Conservation (phyloP, 371 early-diverging fungal species). For the Rhizomucor miehei region DNA sequence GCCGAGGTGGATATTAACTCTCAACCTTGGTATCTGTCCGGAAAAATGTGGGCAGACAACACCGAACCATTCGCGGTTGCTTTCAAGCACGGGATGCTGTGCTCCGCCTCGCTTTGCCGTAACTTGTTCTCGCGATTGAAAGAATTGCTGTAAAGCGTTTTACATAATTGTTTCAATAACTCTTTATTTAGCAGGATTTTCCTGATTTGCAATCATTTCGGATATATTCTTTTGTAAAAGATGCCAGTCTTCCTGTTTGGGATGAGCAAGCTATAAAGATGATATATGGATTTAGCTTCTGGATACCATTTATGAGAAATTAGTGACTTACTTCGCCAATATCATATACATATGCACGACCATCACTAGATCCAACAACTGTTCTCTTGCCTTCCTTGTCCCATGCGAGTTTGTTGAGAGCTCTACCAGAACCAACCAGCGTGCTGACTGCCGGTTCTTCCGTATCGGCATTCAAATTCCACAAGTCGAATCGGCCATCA, state of each 20-base stretch:
- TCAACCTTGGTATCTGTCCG: constrained; percentile 8
- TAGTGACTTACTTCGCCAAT: constrained; percentile 72
- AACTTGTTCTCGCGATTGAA: constrained; percentile 13
- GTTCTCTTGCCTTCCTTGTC: constrained; percentile 83
- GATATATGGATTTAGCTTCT: neutral
- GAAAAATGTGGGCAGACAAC: constrained; percentile 14
- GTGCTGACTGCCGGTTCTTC: constrained; percentile 78
- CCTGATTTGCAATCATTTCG: constrained; percentile 62
- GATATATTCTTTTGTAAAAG: constrained; percentile 64
- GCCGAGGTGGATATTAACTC: constrained; percentile 5
- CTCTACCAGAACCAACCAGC: constrained; percentile 65
- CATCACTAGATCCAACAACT: constrained; percentile 87
- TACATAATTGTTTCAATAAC: too few species aligned
- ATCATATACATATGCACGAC: constrained; percentile 85
- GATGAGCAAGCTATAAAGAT: constrained; percentile 50
- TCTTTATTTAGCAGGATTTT: constrained; percentile 26
- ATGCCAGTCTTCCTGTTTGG: constrained; percentile 68
- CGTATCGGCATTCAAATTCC: constrained; percentile 87
- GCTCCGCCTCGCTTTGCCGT: constrained; percentile 42
- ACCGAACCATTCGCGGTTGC: constrained; percentile 38
- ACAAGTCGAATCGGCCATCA: constrained; percentile 84
- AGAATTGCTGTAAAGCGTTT: constrained; percentile 1
- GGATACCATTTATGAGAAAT: neutral
- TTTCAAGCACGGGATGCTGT: constrained; percentile 44
- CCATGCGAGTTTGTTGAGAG: constrained; percentile 94